Percentiles rank a stretch among this genome's conserved stretches.
Conservation (phyloP, 2,329 filamentous ascomycete species). For the Verticillium zaregamsianum region DNA sequence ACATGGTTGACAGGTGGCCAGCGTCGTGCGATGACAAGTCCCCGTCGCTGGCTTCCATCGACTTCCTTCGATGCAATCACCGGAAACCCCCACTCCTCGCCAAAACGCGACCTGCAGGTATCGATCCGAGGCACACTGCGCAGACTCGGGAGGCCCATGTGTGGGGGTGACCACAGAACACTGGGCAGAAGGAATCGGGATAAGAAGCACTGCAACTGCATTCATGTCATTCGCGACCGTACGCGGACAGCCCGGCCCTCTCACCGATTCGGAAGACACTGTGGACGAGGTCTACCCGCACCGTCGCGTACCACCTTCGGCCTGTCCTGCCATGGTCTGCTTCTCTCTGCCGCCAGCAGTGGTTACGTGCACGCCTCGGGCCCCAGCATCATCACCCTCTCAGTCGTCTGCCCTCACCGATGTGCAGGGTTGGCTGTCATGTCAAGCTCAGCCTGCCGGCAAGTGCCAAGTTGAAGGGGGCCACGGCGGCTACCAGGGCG, state of each 20-base stretch:
- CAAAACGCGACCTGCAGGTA: background rate
- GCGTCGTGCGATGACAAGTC: background rate
- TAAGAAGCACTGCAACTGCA: too few species aligned
- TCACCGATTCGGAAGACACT: too few species aligned
- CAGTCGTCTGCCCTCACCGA: constrained; percentile 4
- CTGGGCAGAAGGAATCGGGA: too few species aligned
- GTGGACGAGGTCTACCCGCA: too few species aligned
- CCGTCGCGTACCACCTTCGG: too few species aligned
- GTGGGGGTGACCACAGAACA: too few species aligned
- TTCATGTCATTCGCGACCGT: background rate
- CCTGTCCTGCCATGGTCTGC: background rate
- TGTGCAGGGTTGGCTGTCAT: constrained; percentile 7
- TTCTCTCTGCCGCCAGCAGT: background rate
- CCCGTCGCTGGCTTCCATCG: background rate
- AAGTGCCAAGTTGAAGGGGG: background rate
- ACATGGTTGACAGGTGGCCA: background rate
- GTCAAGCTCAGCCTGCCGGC: background rate
- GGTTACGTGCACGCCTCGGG: background rate
- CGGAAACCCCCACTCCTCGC: background rate
- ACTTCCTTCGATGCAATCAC: background rate
- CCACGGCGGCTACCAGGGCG: background rate
- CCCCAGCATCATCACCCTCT: background rate
- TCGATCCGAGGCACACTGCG: background rate
- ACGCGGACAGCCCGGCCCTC: too few species aligned
- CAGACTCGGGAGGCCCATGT: background rate